Evolutionary conservation across 2,329 filamentous ascomycete genomes (phyloP), one percentile per base, ranked within the genome.

Genomic region (Trichophyton simii): DNA sequence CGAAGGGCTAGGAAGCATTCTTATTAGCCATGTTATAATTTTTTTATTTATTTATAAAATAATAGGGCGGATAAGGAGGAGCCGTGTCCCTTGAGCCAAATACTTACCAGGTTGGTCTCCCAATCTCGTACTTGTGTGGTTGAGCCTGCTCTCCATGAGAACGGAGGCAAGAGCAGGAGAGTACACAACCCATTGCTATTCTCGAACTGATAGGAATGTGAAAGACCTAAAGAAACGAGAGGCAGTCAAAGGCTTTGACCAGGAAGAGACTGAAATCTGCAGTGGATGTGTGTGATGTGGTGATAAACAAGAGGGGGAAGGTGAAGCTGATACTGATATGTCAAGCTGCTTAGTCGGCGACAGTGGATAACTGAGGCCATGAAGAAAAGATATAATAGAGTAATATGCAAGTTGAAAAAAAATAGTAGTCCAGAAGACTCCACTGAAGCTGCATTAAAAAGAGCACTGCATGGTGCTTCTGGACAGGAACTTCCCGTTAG

Each of bases 101-200:
- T 36, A 59, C 58, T 48, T 36, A 59, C 58, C 44, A 48, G 13
- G 42, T 50, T 31, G 58, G 58, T 4, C 42, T 46, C 31, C 58
- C 58, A 48, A 59, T 59, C 31, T 59, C 41, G 31, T 44, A 50
- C 22, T 59, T 46, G 20, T 46, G 36, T n/a, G 28, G 36, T 25
- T 42, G 20, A 22, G 36, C 18, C 22, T 42, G 57, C 20, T 50
- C 58, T 59, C 41, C 28, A 15, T 50, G 36, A 20, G 36, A 58
- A 42, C 58, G 36, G 20, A 50, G 42, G 20, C 58, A 59, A 22
- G 41, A 36, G 28, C 58, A 59, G 36, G 58, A 59, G 41, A 59
- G 44, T 13, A 46, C 58, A 59, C 58, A 59, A 3, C 58, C 58
- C 58, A 59, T 59, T 58, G 18, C 18, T 18, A 58, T 42, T 18